Evolutionary conservation across 768 basidiomycete genomes (phyloP).

Genomic region (Termitomyces sp.): DNA sequence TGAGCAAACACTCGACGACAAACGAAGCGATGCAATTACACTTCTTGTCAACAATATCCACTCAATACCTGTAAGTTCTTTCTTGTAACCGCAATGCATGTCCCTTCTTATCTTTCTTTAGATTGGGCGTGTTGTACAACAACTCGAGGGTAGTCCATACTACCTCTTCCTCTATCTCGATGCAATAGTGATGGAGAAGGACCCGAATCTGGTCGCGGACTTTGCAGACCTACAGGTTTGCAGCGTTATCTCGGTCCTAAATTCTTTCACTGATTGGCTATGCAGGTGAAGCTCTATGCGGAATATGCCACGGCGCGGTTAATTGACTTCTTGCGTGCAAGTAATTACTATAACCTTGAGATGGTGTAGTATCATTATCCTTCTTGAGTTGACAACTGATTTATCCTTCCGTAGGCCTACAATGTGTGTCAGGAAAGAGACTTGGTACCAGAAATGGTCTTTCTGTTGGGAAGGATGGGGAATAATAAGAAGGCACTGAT

Average conservation of each 20-base stretch:
- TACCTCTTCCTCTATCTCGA: constrained; percentile 94
- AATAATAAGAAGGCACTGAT: constrained; percentile 93
- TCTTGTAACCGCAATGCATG: neutral
- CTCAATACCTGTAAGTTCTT: constrained; percentile 76
- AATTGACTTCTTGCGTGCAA: constrained; percentile 88
- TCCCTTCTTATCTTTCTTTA: constrained; percentile 21
- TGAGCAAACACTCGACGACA: constrained; percentile 30
- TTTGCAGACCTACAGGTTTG: constrained; percentile 81
- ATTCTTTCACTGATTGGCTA: neutral
- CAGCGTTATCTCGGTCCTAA: neutral
- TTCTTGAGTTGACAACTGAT: neutral
- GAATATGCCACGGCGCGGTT: constrained; percentile 75
- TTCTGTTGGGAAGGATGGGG: constrained; percentile 94
- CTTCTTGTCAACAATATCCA: constrained; percentile 91
- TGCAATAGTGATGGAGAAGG: constrained; percentile 73
- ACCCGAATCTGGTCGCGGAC: constrained; percentile 69
- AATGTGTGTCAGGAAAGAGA: constrained; percentile 79
- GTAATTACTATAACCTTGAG: constrained; percentile 88
- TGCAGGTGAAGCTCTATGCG: constrained; percentile 79
- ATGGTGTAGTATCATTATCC: constrained; percentile 34
- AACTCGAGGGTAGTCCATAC: constrained; percentile 66
- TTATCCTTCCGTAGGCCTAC: constrained; percentile 56
- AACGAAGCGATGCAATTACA: constrained; percentile 72
- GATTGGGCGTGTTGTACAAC: constrained; percentile 85
- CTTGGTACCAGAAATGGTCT: constrained; percentile 95